Evolutionary conservation across 2,329 filamentous ascomycete genomes (phyloP).

Genomic region (Pseudogymnoascus destructans): DNA sequence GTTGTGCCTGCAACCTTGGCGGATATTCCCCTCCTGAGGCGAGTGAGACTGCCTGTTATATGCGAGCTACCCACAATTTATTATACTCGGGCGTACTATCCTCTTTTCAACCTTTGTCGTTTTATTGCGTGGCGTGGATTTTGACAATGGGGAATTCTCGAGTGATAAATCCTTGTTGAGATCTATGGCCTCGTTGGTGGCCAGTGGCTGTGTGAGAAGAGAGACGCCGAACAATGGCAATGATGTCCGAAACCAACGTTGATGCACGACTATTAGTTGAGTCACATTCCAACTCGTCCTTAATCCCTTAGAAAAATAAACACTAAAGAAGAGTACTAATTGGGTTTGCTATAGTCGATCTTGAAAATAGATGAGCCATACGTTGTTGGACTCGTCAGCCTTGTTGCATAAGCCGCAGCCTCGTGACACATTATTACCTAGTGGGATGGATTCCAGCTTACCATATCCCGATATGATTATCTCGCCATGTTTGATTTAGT

Average conservation of each 20-base stretch:
- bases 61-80: neutral
- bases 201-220: neutral
- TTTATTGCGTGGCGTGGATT: neutral
- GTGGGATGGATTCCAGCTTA: neutral
- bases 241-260: neutral
- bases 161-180: neutral
- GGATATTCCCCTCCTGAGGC: neutral
- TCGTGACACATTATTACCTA: constrained; percentile 2
- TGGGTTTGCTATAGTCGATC: neutral
- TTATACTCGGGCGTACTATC: neutral
- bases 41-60: neutral
- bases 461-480: neutral
- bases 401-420: neutral
- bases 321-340: neutral
- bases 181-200: neutral
- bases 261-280: neutral
- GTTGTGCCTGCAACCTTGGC: neutral
- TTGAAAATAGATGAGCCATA: neutral
- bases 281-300: neutral
- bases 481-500: neutral
- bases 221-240: neutral
- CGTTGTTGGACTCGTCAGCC: neutral
- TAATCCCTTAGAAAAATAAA: neutral
- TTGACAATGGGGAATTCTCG: neutral
- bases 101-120: neutral